These are phyloP conservation scores for Hypsizygus ulmarius DNA, from an alignment of 1,284 basidiomycete genomes.

Conservation along the genomic window DNA sequence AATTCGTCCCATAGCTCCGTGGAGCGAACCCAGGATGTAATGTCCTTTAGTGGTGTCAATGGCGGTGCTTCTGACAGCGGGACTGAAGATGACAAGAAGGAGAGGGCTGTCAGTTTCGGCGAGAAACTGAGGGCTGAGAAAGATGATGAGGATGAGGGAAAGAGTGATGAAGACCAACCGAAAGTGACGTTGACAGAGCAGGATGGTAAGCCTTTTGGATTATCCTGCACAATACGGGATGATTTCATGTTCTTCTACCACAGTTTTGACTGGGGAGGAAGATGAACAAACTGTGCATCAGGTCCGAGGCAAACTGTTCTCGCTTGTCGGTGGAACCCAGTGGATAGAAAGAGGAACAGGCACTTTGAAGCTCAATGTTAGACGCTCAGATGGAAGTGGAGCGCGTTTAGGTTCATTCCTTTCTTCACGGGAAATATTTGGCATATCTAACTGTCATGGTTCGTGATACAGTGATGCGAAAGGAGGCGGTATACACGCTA, in stretches of 20 bases:
- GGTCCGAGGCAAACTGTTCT: conserved; percentile 83
- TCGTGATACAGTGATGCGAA: conserved; percentile 79
- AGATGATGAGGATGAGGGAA: conserved; percentile 51
- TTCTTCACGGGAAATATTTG: neutral
- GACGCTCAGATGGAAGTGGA: conserved; percentile 60
- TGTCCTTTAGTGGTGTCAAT: conserved; percentile 20
- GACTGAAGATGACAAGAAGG: conserved; percentile 41
- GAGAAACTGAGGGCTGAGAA: conserved; percentile 59
- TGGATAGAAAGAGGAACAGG: conserved; percentile 94
- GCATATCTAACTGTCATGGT: neutral
- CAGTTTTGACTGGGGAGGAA: conserved; percentile 90
- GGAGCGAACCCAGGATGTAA: conserved; percentile 35
- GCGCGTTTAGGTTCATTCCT: conserved; percentile 68
- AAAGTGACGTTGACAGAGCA: conserved; percentile 60
- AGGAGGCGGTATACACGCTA: conserved; percentile 86
- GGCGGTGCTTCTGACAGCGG: conserved; percentile 29
- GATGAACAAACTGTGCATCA: conserved; percentile 85
- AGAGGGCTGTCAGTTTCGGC: conserved; percentile 48
- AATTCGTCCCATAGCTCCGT: conserved; percentile 40
- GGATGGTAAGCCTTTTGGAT: conserved; percentile 60
- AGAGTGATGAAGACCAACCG: conserved; percentile 43
- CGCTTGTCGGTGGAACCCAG: conserved; percentile 58
- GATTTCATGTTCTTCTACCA: conserved; percentile 3
- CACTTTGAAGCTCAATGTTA: conserved; percentile 77
- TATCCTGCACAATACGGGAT: no score